Conservation (phyloP, 176 grass and related monocot genomes). For the Themeda triandra region DNA sequence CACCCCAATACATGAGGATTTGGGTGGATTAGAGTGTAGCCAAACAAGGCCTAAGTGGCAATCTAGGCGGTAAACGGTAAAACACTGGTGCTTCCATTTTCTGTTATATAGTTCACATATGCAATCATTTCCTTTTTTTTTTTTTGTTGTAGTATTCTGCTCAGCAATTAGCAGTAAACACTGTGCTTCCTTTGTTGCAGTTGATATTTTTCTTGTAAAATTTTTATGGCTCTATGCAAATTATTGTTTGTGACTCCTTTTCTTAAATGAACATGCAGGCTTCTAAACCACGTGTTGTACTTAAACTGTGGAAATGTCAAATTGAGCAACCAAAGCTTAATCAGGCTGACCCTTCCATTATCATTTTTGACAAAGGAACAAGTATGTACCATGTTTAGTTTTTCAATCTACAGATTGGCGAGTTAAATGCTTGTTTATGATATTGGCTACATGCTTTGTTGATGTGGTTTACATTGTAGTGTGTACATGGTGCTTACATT, state of each 20-base stretch:
- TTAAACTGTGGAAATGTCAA: conserved; percentile 81
- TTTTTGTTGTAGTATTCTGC: neutral
- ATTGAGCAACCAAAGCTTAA: conserved; percentile 81
- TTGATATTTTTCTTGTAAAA: neutral
- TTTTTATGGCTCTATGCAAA: neutral
- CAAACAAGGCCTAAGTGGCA: neutral
- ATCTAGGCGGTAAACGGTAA: neutral
- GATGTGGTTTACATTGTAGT: conserved; percentile 4
- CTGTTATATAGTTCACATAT: neutral
- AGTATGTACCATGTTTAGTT: conserved; percentile 59
- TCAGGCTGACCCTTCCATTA: conserved; percentile 56
- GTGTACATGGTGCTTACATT: neutral
- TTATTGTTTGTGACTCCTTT: conserved; percentile 12
- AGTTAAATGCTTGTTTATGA: conserved; percentile 16
- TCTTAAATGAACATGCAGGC: conserved; percentile 43
- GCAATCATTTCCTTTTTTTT: neutral
- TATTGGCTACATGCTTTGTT: conserved; percentile 7
- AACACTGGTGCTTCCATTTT: neutral
- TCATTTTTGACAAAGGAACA: conserved; percentile 74
- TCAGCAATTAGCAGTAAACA: neutral
- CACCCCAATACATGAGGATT: too few species aligned
- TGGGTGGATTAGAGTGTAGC: too few species aligned
- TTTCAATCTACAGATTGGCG: conserved; percentile 2
- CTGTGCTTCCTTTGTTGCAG: neutral
- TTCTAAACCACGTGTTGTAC: conserved; percentile 55